These are phyloP conservation scores for Beta corolliflora DNA, from an alignment of 179 eudicot species.

Conservation along the genomic window DNA sequence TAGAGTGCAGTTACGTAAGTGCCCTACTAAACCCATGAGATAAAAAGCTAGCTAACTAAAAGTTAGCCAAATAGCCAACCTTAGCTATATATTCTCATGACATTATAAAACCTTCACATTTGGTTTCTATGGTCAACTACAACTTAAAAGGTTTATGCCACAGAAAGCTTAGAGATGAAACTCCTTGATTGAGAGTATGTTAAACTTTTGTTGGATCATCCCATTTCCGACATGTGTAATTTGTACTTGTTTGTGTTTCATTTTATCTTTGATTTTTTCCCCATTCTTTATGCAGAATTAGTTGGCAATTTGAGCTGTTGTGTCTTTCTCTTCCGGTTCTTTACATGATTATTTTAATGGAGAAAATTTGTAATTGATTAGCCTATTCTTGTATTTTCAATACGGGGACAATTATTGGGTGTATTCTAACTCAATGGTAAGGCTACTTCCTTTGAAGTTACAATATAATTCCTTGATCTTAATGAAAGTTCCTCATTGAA, in stretches of 20 bases:
- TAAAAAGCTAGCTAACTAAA: too few relatives aligned
- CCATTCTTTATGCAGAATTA: background rate
- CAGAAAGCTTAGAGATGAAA: too few relatives aligned
- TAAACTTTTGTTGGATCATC: too few relatives aligned
- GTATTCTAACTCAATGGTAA: background rate
- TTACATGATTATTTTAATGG: background rate
- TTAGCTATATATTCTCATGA: background rate
- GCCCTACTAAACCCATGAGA: too few relatives aligned
- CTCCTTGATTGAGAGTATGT: too few relatives aligned
- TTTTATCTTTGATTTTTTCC: background rate
- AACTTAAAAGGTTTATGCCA: background rate
- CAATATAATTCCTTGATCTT: background rate
- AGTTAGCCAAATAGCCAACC: too few relatives aligned
- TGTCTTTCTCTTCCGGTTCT: background rate
- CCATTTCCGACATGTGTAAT: too few relatives aligned
- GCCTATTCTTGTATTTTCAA: background rate
- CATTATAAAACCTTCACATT: background rate
- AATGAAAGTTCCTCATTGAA: background rate
- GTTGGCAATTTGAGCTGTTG: background rate
- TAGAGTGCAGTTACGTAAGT: too few relatives aligned
- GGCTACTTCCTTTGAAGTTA: background rate
- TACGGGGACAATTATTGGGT: background rate
- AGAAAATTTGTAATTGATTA: background rate
- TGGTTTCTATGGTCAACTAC: background rate
- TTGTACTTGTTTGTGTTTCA: too few relatives aligned